These are phyloP conservation scores for Circinella umbellata DNA, from an alignment of 371 early-diverging fungal genomes.

Conservation along the genomic window DNA sequence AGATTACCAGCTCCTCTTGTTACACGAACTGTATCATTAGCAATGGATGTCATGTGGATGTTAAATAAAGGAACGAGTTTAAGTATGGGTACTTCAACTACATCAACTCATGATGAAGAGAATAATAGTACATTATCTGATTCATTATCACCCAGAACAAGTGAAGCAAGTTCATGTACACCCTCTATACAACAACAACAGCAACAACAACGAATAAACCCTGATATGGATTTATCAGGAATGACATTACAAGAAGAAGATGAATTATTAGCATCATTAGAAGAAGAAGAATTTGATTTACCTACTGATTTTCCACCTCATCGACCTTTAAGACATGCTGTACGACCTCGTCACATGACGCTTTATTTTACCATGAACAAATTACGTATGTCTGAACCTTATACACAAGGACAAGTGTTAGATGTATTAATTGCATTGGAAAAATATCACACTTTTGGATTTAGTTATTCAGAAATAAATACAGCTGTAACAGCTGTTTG, in stretches of 20 bases:
- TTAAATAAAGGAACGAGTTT: constrained; percentile 32
- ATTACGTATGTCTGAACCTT: constrained; percentile 45
- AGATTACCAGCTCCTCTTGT: constrained; percentile 48
- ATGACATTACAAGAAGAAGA: constrained; percentile 20
- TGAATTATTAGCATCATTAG: constrained; percentile 30
- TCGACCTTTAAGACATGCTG: constrained; percentile 52
- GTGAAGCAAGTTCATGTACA: constrained; percentile 8
- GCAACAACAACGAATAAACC: constrained; percentile 1
- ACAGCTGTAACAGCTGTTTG: constrained; percentile 51
- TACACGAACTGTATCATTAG: constrained; percentile 45
- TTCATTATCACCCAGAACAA: constrained; percentile 14
- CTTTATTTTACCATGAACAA: constrained; percentile 55
- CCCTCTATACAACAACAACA: neutral
- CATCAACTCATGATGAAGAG: constrained; percentile 4
- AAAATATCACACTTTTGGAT: constrained; percentile 54
- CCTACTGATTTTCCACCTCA: constrained; percentile 55
- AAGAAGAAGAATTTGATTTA: constrained; percentile 40
- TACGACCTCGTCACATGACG: constrained; percentile 51
- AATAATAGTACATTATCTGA: constrained; percentile 9
- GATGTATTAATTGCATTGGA: constrained; percentile 56
- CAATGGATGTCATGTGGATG: constrained; percentile 56
- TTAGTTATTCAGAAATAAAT: constrained; percentile 46
- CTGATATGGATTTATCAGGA: neutral
- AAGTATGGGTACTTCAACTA: constrained; percentile 8
- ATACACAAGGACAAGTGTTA: constrained; percentile 44